Evolutionary conservation across 1,139 yeast species (phyloP).

Genomic region (Torulaspora pretoriensis): DNA sequence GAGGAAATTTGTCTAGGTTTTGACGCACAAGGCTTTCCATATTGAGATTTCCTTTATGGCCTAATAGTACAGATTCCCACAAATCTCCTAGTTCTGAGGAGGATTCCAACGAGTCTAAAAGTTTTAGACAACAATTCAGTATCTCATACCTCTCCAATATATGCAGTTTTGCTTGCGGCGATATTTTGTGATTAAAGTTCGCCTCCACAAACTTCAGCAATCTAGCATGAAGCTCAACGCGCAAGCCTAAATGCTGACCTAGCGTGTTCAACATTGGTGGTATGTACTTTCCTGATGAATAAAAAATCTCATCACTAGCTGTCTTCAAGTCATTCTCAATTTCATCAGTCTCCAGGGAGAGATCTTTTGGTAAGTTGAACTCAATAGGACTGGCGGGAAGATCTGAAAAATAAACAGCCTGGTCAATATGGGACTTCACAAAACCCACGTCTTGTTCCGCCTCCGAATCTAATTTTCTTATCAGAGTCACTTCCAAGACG

Average conservation of each 20-base stretch:
- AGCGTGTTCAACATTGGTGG: slow-evolving; percentile 45
- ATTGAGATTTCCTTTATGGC: slow-evolving; percentile 9
- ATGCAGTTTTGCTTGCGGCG: slow-evolving; percentile 28
- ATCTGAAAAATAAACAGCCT: slow-evolving; percentile 58
- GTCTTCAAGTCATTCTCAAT: slow-evolving; percentile 48
- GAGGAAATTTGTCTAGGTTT: slow-evolving; percentile 39
- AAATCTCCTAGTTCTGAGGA: slow-evolving; percentile 19
- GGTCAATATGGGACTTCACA: slow-evolving; percentile 71
- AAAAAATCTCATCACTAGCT: slow-evolving; percentile 53
- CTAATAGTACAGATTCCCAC: slow-evolving; percentile 22
- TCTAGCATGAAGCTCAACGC: slow-evolving; percentile 41
- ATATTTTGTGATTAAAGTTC: slow-evolving; percentile 45
- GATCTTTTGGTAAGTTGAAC: slow-evolving; percentile 47
- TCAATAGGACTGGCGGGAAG: slow-evolving; percentile 47
- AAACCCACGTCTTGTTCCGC: slow-evolving; percentile 36
- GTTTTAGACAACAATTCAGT: slow-evolving; percentile 47
- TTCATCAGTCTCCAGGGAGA: slow-evolving; percentile 37
- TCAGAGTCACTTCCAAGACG: slow-evolving; percentile 53
- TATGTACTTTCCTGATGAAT: slow-evolving; percentile 45
- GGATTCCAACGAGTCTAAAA: slow-evolving; percentile 34
- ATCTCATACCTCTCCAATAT: slow-evolving; percentile 45
- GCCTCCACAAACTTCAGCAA: slow-evolving; percentile 45
- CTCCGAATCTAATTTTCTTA: slow-evolving; percentile 14
- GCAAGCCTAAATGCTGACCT: slow-evolving; percentile 42
- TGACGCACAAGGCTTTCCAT: slow-evolving; percentile 26